Evolutionary conservation across 2,329 filamentous ascomycete species (phyloP).

Genomic region (Monilinia laxa): DNA sequence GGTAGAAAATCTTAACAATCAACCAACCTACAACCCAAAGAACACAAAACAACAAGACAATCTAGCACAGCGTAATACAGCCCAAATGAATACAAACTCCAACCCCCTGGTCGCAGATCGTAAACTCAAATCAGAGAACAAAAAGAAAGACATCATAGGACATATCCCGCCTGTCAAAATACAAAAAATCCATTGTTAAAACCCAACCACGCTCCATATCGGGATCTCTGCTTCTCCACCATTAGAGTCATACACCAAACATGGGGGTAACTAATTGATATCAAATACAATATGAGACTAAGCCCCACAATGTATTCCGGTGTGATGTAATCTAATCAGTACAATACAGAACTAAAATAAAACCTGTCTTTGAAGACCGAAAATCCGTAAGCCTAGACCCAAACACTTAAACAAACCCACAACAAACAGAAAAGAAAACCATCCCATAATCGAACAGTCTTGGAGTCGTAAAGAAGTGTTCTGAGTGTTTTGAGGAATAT

Average conservation of each 20-base stretch:
- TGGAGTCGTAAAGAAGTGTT: too few relatives aligned
- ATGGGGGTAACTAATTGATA: neutral
- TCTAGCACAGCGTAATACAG: too few relatives aligned
- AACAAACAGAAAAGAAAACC: neutral
- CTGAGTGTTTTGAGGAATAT: neutral
- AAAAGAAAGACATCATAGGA: neutral
- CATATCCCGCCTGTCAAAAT: neutral
- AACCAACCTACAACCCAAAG: neutral
- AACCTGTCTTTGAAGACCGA: neutral
- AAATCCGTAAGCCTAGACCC: neutral
- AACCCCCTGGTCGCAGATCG: neutral
- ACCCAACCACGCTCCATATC: neutral
- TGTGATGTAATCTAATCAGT: neutral
- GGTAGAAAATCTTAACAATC: neutral
- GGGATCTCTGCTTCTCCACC: neutral
- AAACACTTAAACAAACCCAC: neutral
- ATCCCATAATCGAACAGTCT: neutral
- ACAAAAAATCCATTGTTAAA: neutral
- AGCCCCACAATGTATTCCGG: neutral
- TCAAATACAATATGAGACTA: neutral
- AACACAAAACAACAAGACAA: neutral
- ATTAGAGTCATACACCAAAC: neutral
- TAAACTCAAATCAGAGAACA: neutral
- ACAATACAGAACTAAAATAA: neutral
- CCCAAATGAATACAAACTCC: neutral